Base-by-base conservation (phyloP, 225 moss, liverwort and hornwort species). In the Polytrichum formosum region DNA sequence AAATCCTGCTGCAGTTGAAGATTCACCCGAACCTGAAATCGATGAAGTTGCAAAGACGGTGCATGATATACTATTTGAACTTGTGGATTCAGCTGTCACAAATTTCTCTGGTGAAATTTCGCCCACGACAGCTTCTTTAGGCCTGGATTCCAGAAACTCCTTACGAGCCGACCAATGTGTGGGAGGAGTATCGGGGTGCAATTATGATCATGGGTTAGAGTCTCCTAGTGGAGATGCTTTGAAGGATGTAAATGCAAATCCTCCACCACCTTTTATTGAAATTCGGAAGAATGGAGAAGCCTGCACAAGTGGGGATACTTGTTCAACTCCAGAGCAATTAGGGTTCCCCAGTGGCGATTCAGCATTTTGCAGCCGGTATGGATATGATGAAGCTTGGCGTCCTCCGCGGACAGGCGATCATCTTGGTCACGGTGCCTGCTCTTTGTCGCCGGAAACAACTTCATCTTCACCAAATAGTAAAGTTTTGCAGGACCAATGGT, bases 211-310 rank as follows among this genome's bases (percentile, higher is more conserved):
- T 30, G 63, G 72, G 35, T 55, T 84, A 69, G 72, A 72, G 35
- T 72, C 77, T 63, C 72, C 63, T 27, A 68, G 71, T 73, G 84
- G 74, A 29, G 78, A 84, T 63, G 74, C 78, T 53, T 69, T 80
- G 56, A 75, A 80, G 69, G 84, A 84, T 61, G 72, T 77, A 63
- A 46, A 16, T 46, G 46, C 13, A 23, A 77, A 75, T 28, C 77
- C 77, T 28, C 75, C 84, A 26, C 72, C 77, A 31, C 80, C 80
- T 59, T 84, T 84, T 72, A 80, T 84, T 26, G 84, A 84, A 67
- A 80, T 84, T 8, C 83, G 74, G 59, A 84, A 84, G 46, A 78
- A 77, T 64, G 77, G 80, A 28, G 81, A 84, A 69, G 80, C 84
- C 62, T 80, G 84, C 80, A 84, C 80, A 58, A 80, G 72, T 73